Base-by-base conservation (phyloP, 805 yeast species). In the Lachancea nothofagi region DNA sequence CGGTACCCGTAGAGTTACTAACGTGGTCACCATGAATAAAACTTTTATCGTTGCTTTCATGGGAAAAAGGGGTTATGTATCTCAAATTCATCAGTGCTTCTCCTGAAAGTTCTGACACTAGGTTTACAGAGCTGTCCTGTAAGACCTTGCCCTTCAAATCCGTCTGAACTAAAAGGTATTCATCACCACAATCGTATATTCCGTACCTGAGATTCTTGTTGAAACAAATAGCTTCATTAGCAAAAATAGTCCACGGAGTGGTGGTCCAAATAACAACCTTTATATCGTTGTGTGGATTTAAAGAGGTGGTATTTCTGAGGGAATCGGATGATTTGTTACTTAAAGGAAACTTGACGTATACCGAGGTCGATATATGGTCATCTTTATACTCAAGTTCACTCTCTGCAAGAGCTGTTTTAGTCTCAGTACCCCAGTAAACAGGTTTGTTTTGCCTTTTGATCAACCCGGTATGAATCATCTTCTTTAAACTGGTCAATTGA, bases 341-440 rank as follows among this genome's bases (percentile, higher is more conserved):
- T 2, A 80, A 46, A 7, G 88, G 88, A 48, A 83, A 88, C 49
- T 75, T 78, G 6, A 83, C 77, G 54, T 72, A 79, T 0, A 76
- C 78, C 2, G 96, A 81, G 4, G 67, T 74, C 0, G 95, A 83
- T 30, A 55, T 67, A 59, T 87, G 95, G 12, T 69, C 54, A 15
- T 75, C 77, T 36, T 83, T 83, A 60, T 93, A 93, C 55, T 90
- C 96, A 42, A 93, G 69, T 59, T 93, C 99, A 15, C 96, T 90
- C 61, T 93, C 99, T 0, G 98, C 98, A 46, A 93, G 66, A 0
- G 97, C 97, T 0, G 98, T 89, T 42, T 77, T 75, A 2, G 95
- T 85, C 54, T 89, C 96, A 46, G 90, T 81, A 1, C 97, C 95
- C 97, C 97, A 93, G 71, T 82, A 93, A 1, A 94, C 97, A 0